Percentiles rank a stretch among this genome's conserved stretches.
Conservation (phyloP, 306 rosid genomes). For the Malus asiatica region DNA sequence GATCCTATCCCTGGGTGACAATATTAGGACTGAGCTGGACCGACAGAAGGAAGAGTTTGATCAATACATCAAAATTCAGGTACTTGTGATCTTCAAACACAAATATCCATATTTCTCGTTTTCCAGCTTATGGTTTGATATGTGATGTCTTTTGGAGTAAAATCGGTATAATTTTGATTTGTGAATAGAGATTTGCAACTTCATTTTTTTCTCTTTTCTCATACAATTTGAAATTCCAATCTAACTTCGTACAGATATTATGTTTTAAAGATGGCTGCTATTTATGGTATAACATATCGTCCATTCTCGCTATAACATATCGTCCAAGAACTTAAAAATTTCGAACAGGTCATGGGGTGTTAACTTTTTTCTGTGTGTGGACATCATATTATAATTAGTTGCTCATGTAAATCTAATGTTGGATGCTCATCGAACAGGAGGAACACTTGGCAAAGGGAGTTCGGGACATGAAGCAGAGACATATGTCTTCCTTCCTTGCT, state of each 20-base stretch:
- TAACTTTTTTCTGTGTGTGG: background rate
- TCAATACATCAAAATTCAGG: slow-evolving; percentile 71
- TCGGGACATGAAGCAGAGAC: slow-evolving; percentile 75
- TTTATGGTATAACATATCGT: background rate
- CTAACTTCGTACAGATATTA: background rate
- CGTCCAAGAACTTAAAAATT: background rate
- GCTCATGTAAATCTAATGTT: slow-evolving; percentile 3
- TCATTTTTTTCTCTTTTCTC: background rate
- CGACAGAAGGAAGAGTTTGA: slow-evolving; percentile 82
- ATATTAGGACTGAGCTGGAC: slow-evolving; percentile 66
- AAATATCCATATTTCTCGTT: background rate
- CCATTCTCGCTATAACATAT: background rate
- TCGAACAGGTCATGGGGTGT: background rate
- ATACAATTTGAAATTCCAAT: background rate
- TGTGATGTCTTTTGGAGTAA: background rate
- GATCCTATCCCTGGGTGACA: slow-evolving; percentile 59
- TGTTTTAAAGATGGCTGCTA: background rate
- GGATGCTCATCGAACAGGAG: slow-evolving; percentile 40
- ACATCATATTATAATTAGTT: background rate
- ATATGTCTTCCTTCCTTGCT: slow-evolving; percentile 49
- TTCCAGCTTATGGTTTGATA: background rate
- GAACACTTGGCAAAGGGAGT: slow-evolving; percentile 75
- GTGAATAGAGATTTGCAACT: background rate
- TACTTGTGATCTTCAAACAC: slow-evolving; percentile 14
- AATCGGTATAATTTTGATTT: background rate